phyloP scores from a whole-genome alignment of 2,329 filamentous ascomycete species.

The Apiospora arundinis region DNA sequence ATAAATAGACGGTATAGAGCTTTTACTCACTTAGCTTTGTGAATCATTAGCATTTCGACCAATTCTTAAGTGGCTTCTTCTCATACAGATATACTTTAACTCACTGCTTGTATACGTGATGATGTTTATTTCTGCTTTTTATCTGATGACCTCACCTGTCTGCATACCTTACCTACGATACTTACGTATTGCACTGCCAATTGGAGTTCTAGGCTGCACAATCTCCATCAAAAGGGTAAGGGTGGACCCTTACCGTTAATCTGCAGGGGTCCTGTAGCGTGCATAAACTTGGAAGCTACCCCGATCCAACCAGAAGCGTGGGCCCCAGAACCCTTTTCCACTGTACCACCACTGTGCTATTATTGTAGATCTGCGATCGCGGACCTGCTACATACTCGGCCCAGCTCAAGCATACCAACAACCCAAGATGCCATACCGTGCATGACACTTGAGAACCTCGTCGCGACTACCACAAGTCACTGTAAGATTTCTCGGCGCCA shows the following conservation, averaged over 20 bases:
- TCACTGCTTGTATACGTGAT: too few relatives aligned
- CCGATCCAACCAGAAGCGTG: conserved; percentile 8
- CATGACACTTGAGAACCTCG: conserved; percentile 25
- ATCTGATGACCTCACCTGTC: neutral
- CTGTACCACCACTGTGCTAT: neutral
- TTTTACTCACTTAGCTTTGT: neutral
- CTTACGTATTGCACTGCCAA: neutral
- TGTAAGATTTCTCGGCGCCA: conserved; percentile 25
- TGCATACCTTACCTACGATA: neutral
- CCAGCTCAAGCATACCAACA: neutral
- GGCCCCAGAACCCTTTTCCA: conserved; percentile 1
- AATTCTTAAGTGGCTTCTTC: neutral
- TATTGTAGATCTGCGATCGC: conserved; percentile 3
- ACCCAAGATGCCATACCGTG: conserved; percentile 22
- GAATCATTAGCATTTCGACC: neutral
- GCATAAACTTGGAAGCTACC: conserved; percentile 12
- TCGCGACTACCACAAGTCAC: conserved; percentile 24
- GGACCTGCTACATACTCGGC: neutral
- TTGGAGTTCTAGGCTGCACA: neutral
- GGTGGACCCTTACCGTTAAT: conserved; percentile 5
- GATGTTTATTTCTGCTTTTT: too few relatives aligned
- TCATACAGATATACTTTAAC: neutral
- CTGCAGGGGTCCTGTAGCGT: conserved; percentile 5
- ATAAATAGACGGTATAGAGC: neutral
- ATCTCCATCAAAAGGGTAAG: neutral